Evolutionary conservation across 2,329 filamentous ascomycete species (phyloP).

Genomic region (Chaetoscypha palmicola): DNA sequence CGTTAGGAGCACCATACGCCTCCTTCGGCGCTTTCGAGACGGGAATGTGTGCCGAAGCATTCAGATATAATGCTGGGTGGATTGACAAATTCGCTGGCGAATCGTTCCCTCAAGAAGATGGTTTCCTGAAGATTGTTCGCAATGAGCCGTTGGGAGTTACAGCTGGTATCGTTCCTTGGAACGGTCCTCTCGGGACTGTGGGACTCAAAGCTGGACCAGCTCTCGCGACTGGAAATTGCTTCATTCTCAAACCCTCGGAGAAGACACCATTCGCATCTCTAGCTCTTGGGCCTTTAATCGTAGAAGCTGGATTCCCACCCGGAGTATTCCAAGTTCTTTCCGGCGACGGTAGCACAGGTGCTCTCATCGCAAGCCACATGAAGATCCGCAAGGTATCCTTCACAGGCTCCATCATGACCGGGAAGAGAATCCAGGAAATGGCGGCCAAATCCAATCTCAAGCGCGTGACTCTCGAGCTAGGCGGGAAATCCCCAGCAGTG

Average conservation of each 20-base stretch:
- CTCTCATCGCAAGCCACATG: constrained; percentile 34
- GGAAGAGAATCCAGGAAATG: constrained; percentile 35
- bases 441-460: constrained; percentile 37
- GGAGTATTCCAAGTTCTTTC: constrained; percentile 36
- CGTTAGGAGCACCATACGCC: constrained; percentile 39
- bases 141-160: constrained; percentile 40
- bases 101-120: constrained; percentile 37
- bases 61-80: constrained; percentile 34
- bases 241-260: constrained; percentile 57
- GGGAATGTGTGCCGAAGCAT: constrained; percentile 25
- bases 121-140: constrained; percentile 36
- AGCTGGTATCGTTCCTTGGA: constrained; percentile 53
- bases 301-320: constrained; percentile 30
- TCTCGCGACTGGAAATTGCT: constrained; percentile 50
- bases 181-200: constrained; percentile 41
- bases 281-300: constrained; percentile 35
- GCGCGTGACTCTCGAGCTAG: constrained; percentile 37
- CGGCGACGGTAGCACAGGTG: constrained; percentile 36
- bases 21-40: constrained; percentile 40
- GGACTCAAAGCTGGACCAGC: constrained; percentile 52
- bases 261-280: constrained; percentile 50
- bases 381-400: constrained; percentile 35
- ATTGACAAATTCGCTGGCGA: constrained; percentile 36
- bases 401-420: constrained; percentile 34
- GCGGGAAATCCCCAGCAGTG: constrained; percentile 38